Percentiles rank a stretch among this genome's conserved stretches.
phyloP scores from a whole-genome alignment of 2,329 filamentous ascomycete genomes.

The Knufia fluminis region DNA sequence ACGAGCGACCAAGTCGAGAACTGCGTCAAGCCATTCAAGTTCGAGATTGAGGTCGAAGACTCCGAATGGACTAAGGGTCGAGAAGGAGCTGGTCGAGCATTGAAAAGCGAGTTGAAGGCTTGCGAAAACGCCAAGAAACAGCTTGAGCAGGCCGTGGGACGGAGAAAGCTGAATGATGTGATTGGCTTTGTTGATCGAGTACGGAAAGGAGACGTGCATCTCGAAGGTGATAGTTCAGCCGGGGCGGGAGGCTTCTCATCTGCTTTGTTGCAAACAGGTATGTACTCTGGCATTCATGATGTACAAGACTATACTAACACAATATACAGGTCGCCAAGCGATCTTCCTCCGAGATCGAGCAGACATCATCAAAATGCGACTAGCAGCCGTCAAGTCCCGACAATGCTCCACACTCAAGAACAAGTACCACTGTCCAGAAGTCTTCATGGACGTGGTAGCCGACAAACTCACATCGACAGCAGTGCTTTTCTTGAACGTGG shows the following conservation, averaged over 20 bases:
- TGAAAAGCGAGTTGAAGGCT: slow-evolving; percentile 80
- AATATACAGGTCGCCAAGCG: slow-evolving; percentile 66
- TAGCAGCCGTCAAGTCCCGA: slow-evolving; percentile 78
- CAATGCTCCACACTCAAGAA: slow-evolving; percentile 76
- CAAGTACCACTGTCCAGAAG: slow-evolving; percentile 93
- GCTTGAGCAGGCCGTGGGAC: slow-evolving; percentile 69
- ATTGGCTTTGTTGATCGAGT: slow-evolving; percentile 86
- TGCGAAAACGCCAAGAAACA: slow-evolving; percentile 69
- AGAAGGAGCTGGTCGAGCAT: slow-evolving; percentile 66
- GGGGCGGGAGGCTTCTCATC: slow-evolving; percentile 92
- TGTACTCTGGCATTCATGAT: slow-evolving; percentile 22
- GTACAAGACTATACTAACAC: slow-evolving; percentile 15
- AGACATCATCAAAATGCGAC: slow-evolving; percentile 81
- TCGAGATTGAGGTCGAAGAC: slow-evolving; percentile 89
- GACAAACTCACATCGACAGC: slow-evolving; percentile 91
- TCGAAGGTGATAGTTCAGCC: slow-evolving; percentile 73
- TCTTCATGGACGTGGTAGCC: slow-evolving; percentile 95
- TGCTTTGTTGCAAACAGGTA: slow-evolving; percentile 73
- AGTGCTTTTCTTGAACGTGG: slow-evolving; percentile 93
- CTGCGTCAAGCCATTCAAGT: slow-evolving; percentile 98
- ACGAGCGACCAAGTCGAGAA: slow-evolving; percentile 98
- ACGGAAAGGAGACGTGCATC: slow-evolving; percentile 69
- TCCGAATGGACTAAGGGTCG: slow-evolving; percentile 78
- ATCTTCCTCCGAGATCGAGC: slow-evolving; percentile 88
- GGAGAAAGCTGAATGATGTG: slow-evolving; percentile 79